Evolutionary conservation across 345 rosid species (phyloP), one percentile per base, ranked within the genome.

Genomic region (Barbarea vulgaris): DNA sequence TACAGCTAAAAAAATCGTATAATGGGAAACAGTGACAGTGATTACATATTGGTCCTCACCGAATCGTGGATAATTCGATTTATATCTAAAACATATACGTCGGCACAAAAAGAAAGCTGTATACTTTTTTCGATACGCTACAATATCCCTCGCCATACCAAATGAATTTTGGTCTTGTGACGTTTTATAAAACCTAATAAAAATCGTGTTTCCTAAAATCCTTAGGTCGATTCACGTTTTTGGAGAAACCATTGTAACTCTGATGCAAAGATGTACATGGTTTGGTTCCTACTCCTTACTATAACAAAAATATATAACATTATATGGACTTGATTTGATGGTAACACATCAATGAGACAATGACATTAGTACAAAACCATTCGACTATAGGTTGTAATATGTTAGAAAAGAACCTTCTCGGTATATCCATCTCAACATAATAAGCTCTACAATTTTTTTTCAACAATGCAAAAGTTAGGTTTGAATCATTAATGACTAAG

Each of bases 1-100:
- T 5, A 69, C 74, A 76, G 79, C 79, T 76, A 21, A 60, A 68
- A 54, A 28, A 41, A 30, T 9, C 37, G 34, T 68, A 51, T 59
- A 68, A 51, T 60, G 69, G 62, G 55, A 60, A 51, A 25, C 56
- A 11, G 62, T 58, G 67, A n/a, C n/a, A n/a, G 4, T 28, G 30
- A 55, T 54, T 31, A 31, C 48, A 74, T n/a, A 12, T 56, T 65
- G 59, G 51, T 59, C 72, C 65, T 67, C 50, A 59, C 54, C 44
- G 6, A 59, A 19, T 36, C 30, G 18, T 58, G 21, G 53, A 67
- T 66, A 74, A 46, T 17, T 60, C 17, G 9, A 36, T 47, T 2
- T 31, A 41, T n/a, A 17, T 39, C 18, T 55, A n/a, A 27, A 28
- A 27, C 6, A 55, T 28, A 0, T 27, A 55, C 36, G 60, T 55